phyloP scores from a whole-genome alignment of 2,329 filamentous ascomycete species.

The Ascochyta viciae-villosae region DNA sequence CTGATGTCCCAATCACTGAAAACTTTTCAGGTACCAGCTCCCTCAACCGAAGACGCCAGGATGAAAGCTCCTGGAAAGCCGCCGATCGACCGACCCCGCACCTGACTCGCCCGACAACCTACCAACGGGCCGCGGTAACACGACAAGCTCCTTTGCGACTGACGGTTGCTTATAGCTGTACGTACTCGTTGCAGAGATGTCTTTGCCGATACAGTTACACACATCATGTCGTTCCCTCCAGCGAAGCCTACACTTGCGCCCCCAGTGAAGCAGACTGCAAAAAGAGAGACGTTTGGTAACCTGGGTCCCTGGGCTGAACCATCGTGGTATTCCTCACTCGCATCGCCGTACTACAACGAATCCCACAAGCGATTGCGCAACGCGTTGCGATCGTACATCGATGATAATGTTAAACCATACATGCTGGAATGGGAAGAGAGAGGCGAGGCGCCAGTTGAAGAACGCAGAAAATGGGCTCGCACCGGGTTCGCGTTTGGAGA shows the following conservation, averaged over 20 bases:
- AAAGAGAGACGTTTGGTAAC: conserved; percentile 44
- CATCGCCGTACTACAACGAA: conserved; percentile 68
- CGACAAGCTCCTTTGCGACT: background rate
- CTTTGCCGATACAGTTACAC: background rate
- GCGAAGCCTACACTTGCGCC: conserved; percentile 18
- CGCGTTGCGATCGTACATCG: conserved; percentile 64
- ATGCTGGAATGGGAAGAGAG: conserved; percentile 69
- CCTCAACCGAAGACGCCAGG: conserved; percentile 7
- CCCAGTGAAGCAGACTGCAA: conserved; percentile 27
- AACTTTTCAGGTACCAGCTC: background rate
- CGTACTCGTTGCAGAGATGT: background rate
- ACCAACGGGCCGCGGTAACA: conserved; percentile 18
- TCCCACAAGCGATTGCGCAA: conserved; percentile 66
- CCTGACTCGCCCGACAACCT: conserved; percentile 8
- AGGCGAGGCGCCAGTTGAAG: conserved; percentile 58
- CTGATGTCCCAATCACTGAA: background rate
- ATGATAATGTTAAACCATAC: conserved; percentile 64
- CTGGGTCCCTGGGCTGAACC: conserved; percentile 56
- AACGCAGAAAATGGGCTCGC: conserved; percentile 46
- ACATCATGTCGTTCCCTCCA: conserved; percentile 20
- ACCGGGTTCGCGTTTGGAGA: conserved; percentile 55
- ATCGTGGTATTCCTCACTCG: conserved; percentile 56
- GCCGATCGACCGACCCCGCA: conserved; percentile 16
- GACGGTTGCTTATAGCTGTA: conserved; percentile 1
- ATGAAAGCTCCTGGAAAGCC: background rate